Conservation (phyloP, 345 rosid species). For the Kandelia obovata region DNA sequence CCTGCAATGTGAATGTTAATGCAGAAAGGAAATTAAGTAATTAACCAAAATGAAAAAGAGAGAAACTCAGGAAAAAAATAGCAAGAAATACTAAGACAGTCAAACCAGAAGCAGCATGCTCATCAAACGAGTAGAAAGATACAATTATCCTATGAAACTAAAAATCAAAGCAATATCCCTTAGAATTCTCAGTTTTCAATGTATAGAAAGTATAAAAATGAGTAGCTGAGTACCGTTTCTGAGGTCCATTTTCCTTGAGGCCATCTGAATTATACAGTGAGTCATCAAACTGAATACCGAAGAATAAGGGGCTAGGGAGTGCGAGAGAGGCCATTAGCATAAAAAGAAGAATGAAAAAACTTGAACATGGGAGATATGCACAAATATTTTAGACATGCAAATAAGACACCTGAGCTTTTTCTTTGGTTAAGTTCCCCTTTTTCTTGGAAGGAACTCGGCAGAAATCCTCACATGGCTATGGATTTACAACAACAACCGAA, state of each 20-base stretch:
- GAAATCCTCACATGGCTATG: too few relatives aligned
- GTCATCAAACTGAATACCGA: conserved; percentile 35
- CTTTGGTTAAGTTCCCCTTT: too few relatives aligned
- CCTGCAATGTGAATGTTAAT: conserved; percentile 9
- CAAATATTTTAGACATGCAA: too few relatives aligned
- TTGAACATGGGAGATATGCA: too few relatives aligned
- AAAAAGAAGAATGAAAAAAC: too few relatives aligned
- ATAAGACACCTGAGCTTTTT: too few relatives aligned
- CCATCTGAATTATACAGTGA: conserved; percentile 18
- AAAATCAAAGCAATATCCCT: too few relatives aligned
- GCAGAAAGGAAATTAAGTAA: too few relatives aligned
- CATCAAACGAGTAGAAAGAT: too few relatives aligned
- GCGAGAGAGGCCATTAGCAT: not conserved
- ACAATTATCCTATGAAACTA: too few relatives aligned
- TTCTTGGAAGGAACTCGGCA: too few relatives aligned
- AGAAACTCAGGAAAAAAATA: not conserved
- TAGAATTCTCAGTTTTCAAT: not conserved
- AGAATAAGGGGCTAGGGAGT: not conserved
- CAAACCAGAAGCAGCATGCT: not conserved
- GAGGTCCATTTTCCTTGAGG: conserved; percentile 28
- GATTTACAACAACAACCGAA: too few relatives aligned
- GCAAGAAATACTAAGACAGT: not conserved
- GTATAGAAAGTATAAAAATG: not conserved
- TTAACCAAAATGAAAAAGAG: not conserved
- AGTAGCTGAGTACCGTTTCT: conserved; percentile 29